Conservation (phyloP, 441 rosid species). For the Theobroma grandiflorum region DNA sequence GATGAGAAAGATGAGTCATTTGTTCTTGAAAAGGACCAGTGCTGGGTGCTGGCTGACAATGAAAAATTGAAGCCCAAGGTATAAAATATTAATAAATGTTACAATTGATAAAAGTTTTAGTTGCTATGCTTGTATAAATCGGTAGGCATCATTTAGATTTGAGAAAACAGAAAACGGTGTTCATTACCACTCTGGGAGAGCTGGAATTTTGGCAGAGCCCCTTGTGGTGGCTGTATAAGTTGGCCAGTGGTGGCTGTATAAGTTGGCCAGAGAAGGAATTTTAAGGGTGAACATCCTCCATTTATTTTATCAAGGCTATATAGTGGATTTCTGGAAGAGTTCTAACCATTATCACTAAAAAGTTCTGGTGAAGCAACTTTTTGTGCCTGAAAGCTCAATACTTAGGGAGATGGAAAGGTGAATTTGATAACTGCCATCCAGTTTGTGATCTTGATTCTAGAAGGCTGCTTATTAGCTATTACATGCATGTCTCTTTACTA, state of each 20-base stretch:
- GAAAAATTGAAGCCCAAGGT: slow-evolving; percentile 83
- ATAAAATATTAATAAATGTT: slow-evolving; percentile 19
- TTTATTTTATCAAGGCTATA: no score
- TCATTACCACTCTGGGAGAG: no score
- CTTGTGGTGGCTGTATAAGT: no score
- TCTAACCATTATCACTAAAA: no score
- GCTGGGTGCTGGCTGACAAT: slow-evolving; percentile 95
- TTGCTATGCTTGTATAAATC: not conserved
- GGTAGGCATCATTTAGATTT: not conserved
- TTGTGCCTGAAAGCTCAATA: no score
- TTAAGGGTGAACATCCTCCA: no score
- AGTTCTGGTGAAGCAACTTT: no score
- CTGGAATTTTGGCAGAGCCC: no score
- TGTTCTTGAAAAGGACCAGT: slow-evolving; percentile 76
- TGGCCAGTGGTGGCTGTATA: no score
- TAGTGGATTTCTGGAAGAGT: no score
- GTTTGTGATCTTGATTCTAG: slow-evolving; percentile 2
- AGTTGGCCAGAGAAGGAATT: no score
- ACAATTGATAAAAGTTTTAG: not conserved
- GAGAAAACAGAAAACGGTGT: not conserved
- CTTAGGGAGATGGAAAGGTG: no score
- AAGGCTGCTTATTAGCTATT: not conserved
- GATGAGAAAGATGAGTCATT: slow-evolving; percentile 85
- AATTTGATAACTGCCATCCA: not conserved
- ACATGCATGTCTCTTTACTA: not conserved